Conservation (phyloP, 2,329 filamentous ascomycete genomes). For the Trichophyton rubrum region DNA sequence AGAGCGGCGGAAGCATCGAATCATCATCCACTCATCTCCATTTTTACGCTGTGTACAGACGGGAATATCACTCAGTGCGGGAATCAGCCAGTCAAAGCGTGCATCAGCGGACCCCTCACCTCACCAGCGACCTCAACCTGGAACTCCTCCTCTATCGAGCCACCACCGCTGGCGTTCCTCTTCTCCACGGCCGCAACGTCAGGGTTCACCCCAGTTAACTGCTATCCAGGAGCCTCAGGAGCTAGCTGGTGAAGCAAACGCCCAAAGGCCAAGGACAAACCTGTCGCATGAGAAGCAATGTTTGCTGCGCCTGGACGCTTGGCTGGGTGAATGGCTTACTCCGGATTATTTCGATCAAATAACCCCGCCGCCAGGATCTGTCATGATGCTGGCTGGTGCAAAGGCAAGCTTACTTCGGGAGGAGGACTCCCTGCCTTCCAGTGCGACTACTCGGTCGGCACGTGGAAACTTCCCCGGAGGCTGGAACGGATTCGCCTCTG, state of each 20-base stretch:
- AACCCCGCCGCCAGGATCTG: slow-evolving; percentile 71
- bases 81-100: slow-evolving; percentile 46
- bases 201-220: neutral
- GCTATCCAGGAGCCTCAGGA: neutral
- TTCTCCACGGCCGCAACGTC: slow-evolving; percentile 15
- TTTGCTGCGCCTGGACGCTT: slow-evolving; percentile 69
- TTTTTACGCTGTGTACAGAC: slow-evolving; percentile 90
- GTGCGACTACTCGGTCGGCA: slow-evolving; percentile 25
- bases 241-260: neutral
- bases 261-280: neutral
- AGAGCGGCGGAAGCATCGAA: slow-evolving; percentile 47
- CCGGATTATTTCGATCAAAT: slow-evolving; percentile 90
- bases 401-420: slow-evolving; percentile 74
- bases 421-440: slow-evolving; percentile 49
- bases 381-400: slow-evolving; percentile 75
- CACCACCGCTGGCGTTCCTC: slow-evolving; percentile 21
- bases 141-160: neutral
- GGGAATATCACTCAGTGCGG: slow-evolving; percentile 73
- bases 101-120: neutral
- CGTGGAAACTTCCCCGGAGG: slow-evolving; percentile 43
- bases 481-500: slow-evolving; percentile 36
- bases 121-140: neutral
- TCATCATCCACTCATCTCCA: slow-evolving; percentile 86
- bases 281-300: slow-evolving; percentile 4
- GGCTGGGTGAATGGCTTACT: slow-evolving; percentile 88